Evolutionary conservation across 2,329 filamentous ascomycete genomes (phyloP).

Genomic region (Phoma sp.): DNA sequence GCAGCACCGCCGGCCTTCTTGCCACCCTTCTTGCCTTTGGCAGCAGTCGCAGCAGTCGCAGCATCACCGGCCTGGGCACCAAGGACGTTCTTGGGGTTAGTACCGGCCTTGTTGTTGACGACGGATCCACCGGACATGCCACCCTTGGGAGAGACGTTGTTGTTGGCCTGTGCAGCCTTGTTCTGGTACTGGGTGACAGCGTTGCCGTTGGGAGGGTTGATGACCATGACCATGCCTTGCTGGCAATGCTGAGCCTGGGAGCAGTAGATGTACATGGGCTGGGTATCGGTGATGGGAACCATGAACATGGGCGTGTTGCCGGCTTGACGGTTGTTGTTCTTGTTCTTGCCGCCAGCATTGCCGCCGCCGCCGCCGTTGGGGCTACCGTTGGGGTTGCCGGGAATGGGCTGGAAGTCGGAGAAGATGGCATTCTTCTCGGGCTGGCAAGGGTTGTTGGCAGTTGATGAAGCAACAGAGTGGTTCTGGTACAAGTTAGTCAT

Average conservation of each 20-base stretch:
- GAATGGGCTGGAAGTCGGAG: conserved; percentile 38
- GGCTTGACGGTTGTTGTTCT: conserved; percentile 31
- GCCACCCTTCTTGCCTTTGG: conserved; percentile 4
- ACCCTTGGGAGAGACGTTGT: conserved; percentile 31
- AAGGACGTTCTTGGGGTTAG: conserved; percentile 26
- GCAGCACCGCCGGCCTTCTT: too few species aligned
- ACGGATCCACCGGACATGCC: conserved; percentile 29
- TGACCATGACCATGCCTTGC: conserved; percentile 74
- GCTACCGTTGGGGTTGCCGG: conserved; percentile 23
- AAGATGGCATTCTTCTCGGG: conserved; percentile 35
- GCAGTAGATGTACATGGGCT: conserved; percentile 80
- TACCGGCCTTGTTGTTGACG: conserved; percentile 31
- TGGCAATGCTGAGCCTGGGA: conserved; percentile 73
- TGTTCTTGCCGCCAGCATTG: conserved; percentile 20
- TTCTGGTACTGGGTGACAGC: conserved; percentile 33
- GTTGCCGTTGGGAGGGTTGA: conserved; percentile 59
- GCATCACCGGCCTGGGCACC: conserved; percentile 16
- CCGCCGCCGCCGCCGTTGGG: conserved; percentile 21
- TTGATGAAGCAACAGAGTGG: conserved; percentile 36
- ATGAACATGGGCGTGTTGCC: conserved; percentile 36
- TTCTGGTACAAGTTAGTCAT: conserved; percentile 21
- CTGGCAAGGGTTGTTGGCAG: conserved; percentile 34
- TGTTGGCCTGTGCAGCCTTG: conserved; percentile 34
- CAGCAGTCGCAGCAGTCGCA: conserved; percentile 1
- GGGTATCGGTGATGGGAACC: conserved; percentile 50